Evolutionary conservation across 2,329 filamentous ascomycete genomes (phyloP), one percentile per base, ranked within the genome.

Genomic region (Drechmeria coniospora): DNA sequence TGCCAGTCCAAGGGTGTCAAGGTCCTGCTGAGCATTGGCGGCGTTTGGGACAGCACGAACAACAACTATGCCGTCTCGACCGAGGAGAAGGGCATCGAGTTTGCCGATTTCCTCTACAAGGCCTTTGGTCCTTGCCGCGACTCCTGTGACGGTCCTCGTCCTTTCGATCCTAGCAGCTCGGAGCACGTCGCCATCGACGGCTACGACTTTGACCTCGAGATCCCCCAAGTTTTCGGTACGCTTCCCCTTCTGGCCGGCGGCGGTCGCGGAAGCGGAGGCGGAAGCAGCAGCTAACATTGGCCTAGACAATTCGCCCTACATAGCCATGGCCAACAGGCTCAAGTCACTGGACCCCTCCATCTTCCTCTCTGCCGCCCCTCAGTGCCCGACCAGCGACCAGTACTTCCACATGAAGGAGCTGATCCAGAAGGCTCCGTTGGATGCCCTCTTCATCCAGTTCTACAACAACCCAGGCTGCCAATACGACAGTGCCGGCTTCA

Each of bases 361-460:
- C 22, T 45, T 54, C 37, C 50, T 65, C 26, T 56, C 57, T 5
- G 59, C 47, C 31, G 57, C 59, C 16, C 61, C 61, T 14, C 55
- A 65, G 36, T 65, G 61, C 39, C 50, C 51, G 14, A 45, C 45
- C 17, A 26, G 31, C 7, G 15, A 37, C 4, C 7, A 25, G 2
- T 46, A 36, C 25, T 50, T 50, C 28, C 38, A 47, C 29, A 46
- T 57, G 42, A 43, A 48, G 29, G 43, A 48, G 5, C 41, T 60
- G 35, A 54, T 63, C 21, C 44, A 52, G 8, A 40, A 53, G 29
- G 47, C 52, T 23, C 41, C 51, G 24, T 57, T 65, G 34, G 54
- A 59, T 15, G 48, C 53, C 10, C 43, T 59, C 22, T 62, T 58
- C 40, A 42, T 65, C 27, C 60, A 63, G 45, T 65, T 63, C 43